A percentile compares a stretch with the other conserved stretches of the same genome.
Conservation (phyloP, 768 basidiomycete genomes). For the Collybia nuda region DNA sequence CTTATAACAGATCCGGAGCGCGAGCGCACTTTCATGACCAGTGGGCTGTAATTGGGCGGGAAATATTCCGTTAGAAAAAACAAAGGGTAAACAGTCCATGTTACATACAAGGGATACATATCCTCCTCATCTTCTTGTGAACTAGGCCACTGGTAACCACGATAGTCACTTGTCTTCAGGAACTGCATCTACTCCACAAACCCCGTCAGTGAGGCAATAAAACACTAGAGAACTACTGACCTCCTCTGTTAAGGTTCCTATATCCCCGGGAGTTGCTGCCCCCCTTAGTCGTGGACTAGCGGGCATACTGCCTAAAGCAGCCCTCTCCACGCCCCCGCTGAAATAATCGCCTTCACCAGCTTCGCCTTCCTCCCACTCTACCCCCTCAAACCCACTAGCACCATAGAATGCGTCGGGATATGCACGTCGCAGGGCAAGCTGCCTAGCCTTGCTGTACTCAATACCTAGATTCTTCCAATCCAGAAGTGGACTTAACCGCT, state of each 20-base stretch:
- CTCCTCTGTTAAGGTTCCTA: constrained; percentile 88
- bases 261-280: constrained; percentile 88
- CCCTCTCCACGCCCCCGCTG: constrained; percentile 63
- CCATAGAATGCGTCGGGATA: constrained; percentile 93
- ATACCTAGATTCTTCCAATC: constrained; percentile 99
- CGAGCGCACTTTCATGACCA: constrained; percentile 89
- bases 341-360: constrained; percentile 37
- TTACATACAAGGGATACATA: constrained; percentile 80
- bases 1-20: constrained; percentile 74
- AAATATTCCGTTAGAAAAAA: constrained; percentile 7
- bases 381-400: constrained; percentile 44
- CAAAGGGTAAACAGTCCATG: constrained; percentile 9
- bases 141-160: constrained; percentile 62
- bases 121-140: constrained; percentile 84
- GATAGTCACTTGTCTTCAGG: constrained; percentile 84
- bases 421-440: constrained; percentile 86
- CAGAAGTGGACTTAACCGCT: constrained; percentile 86
- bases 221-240: constrained; percentile 32
- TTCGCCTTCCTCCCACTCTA: constrained; percentile 33
- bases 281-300: constrained; percentile 87
- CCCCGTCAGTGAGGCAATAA: not conserved
- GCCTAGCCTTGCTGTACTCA: constrained; percentile 95
- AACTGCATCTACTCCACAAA: constrained; percentile 68
- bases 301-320: constrained; percentile 75
- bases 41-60: constrained; percentile 49